phyloP scores from a whole-genome alignment of 2,329 filamentous ascomycete species.

The Pyricularia sp. region DNA sequence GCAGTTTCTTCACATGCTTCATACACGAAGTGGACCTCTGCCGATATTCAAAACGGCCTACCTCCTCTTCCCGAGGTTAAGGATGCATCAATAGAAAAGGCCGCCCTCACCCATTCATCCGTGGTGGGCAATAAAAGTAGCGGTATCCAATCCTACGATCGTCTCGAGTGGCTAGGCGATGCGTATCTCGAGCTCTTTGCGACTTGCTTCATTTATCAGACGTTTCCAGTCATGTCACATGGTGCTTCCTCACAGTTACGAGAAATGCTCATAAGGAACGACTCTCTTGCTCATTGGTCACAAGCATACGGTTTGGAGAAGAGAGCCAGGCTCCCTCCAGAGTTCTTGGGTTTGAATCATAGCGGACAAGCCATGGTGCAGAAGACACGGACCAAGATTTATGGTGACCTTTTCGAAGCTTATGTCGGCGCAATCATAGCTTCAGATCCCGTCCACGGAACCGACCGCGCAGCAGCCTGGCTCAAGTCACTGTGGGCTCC shows the following conservation, averaged over 20 bases:
- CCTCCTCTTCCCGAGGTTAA: slow-evolving; percentile 50
- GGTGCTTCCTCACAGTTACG: slow-evolving; percentile 65
- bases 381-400: slow-evolving; percentile 55
- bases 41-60: slow-evolving; percentile 31
- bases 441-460: slow-evolving; percentile 50
- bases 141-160: slow-evolving; percentile 52
- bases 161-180: slow-evolving; percentile 80
- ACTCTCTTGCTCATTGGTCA: slow-evolving; percentile 59
- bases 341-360: slow-evolving; percentile 20
- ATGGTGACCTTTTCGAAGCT: slow-evolving; percentile 82
- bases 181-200: slow-evolving; percentile 64
- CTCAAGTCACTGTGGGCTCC: slow-evolving; percentile 61
- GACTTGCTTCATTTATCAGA: slow-evolving; percentile 57
- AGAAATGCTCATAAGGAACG: slow-evolving; percentile 69
- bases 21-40: slow-evolving; percentile 35
- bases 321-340: slow-evolving; percentile 42
- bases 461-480: slow-evolving; percentile 52
- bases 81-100: slow-evolving; percentile 44
- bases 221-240: slow-evolving; percentile 50
- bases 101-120: slow-evolving; percentile 52
- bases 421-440: slow-evolving; percentile 72
- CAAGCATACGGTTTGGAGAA: slow-evolving; percentile 57
- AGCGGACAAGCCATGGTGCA: slow-evolving; percentile 25
- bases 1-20: slow-evolving; percentile 9
- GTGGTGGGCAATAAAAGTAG: slow-evolving; percentile 22